Base-by-base conservation (phyloP, 129 eudicot genomes). In the Flaveria trinervia region DNA sequence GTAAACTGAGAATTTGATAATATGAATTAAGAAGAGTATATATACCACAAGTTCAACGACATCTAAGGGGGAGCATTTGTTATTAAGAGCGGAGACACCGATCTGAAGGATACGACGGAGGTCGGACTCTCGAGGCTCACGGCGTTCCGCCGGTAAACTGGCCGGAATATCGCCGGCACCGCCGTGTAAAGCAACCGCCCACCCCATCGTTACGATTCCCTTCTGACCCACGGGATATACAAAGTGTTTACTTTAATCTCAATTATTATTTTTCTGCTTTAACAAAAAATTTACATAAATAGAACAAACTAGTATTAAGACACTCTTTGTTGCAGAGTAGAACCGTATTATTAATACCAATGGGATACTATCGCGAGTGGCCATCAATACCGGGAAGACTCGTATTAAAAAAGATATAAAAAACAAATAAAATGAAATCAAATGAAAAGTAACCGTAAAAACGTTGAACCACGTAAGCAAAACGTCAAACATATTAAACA, bases 151-250 rank as follows among this genome's bases (percentile, higher is more conserved):
- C 16, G 96, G 90, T 14, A 94, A 55, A 14, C 76, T 23, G 48
- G 39, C 33, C 25, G 97, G 92, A 25, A 91, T 93, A 70, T 87
- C 98, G 16, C 97, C 97, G 43, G 94, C 97, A 44, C 98, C 98
- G 7, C 98, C 97, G 85, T 94, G 98, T 75, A 94, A 80, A 17
- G 98, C 98, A n/a, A 91, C 85, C 28, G 96, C 96, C 98, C 98
- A 94, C 39, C 97, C 96, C 98, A 91, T 93, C 60, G 25, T 59
- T 17, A 20, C 41, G 14, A 1, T 68, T 43, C 16, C 54, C 5
- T 51, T 65, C 54, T 41, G 41, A 36, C 41, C 41, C 41, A 36
- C 41, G 41, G 50, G 50, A 45, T 45, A 11, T 30, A 60, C 39
- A 15, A 14, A 23, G 20, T 57, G 64, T 23, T 30, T 4, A 4